Conservation (phyloP, 2,329 filamentous ascomycete species). For the Sporothrix dimorphospora region DNA sequence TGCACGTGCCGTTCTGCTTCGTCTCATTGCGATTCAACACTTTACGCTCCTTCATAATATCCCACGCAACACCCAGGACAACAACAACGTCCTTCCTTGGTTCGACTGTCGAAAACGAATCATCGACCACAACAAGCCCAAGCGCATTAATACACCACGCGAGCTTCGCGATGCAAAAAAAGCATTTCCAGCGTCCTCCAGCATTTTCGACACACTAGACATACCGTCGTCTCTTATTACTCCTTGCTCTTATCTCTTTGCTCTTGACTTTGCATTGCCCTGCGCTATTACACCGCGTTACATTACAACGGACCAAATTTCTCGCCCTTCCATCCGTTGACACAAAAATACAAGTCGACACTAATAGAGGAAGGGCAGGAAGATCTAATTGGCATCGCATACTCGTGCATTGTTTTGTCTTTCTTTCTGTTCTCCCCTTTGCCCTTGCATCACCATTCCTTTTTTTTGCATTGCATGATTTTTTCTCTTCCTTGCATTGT, state of each 20-base stretch:
- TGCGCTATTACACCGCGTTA: neutral
- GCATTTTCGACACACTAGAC: neutral
- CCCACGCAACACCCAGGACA: no score
- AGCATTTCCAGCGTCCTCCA: neutral
- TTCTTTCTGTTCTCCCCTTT: neutral
- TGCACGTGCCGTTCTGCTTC: neutral
- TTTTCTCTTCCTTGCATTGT: neutral
- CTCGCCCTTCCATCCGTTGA: neutral
- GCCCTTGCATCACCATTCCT: neutral
- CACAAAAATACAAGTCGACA: neutral
- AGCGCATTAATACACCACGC: neutral
- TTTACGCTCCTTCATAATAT: conserved; percentile 15
- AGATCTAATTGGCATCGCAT: neutral
- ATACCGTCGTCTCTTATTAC: neutral
- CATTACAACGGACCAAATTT: neutral
- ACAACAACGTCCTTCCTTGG: no score
- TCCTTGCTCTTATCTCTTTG: neutral
- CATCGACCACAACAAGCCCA: neutral
- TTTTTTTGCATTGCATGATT: neutral
- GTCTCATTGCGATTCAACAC: neutral
- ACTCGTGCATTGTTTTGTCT: neutral
- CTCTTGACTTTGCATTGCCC: neutral
- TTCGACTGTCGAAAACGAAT: neutral
- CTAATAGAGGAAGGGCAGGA: neutral
- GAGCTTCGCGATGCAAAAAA: neutral